Evolutionary conservation across 2,329 filamentous ascomycete genomes (phyloP), one percentile per base, ranked within the genome.

Genomic region (Calonectria pteridis): DNA sequence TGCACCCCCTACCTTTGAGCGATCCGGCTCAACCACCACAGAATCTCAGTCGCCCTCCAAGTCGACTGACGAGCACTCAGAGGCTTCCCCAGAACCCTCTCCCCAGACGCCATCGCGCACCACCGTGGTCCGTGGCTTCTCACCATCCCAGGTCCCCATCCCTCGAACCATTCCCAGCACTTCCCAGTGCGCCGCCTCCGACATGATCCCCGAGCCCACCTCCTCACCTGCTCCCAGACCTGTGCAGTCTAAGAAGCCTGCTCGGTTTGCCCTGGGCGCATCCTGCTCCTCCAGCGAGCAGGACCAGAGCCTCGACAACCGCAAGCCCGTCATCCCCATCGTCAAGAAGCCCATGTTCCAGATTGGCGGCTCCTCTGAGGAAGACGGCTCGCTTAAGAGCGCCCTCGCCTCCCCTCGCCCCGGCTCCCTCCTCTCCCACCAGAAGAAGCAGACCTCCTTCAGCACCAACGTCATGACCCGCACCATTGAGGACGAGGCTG

Each of bases 361-460:
- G 77, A 83, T 91, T 72, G 89, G 89, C 26, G 88, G 85, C 55
- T 91, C 89, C 0, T 95, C 93, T 35, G 95, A 96, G 78, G 95
- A 97, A 73, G 93, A 94, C 75, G 94, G 93, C 83, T 97, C 95
- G 0, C 89, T 95, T 77, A 88, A 88, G 85, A 89, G 87, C 74
- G 85, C 87, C 1, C 81, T 90, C 81, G 80, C 88, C 81, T 84
- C 88, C 72, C 82, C 87, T 78, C 84, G 86, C 58, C 84, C 85
- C 18, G 83, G 83, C 72, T 84, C 86, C 2, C 81, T 86, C 23
- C 83, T 88, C 26, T 83, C 78, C 4, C 82, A 82, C 16, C 87
- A 85, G 80, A 95, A 94, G 87, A 98, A 98, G 88, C 91, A 93
- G 72, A 91, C 95, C 0, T 95, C 95, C 0, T 97, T 98, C 84